Conservation (phyloP, 495 filamentous ascomycete species). For the Talaromyces proteolyticus region DNA sequence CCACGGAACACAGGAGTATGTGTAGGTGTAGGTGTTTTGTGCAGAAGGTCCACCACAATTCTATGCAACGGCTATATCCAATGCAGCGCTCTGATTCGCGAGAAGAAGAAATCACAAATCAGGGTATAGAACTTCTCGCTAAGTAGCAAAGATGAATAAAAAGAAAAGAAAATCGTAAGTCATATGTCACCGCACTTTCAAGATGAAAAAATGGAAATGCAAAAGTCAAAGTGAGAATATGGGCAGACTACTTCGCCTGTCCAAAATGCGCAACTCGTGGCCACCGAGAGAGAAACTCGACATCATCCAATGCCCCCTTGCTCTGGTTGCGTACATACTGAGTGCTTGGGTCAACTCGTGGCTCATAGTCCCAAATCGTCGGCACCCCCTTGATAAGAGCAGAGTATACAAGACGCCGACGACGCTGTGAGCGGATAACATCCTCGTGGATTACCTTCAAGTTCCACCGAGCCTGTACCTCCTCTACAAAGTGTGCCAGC, state of each 20-base stretch:
- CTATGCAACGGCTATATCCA: not conserved
- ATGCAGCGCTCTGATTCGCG: not conserved
- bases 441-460: conserved; percentile 62
- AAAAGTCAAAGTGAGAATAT: conserved; percentile 8
- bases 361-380: conserved; percentile 73
- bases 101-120: not conserved
- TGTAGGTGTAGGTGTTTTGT: no score
- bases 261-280: conserved; percentile 23
- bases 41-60: no score
- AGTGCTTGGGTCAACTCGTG: conserved; percentile 60
- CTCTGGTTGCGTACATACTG: conserved; percentile 56
- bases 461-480: conserved; percentile 67
- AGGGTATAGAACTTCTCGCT: conserved; percentile 2
- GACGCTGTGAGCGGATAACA: conserved; percentile 66
- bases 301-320: conserved; percentile 39
- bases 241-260: not conserved
- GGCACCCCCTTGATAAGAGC: conserved; percentile 66
- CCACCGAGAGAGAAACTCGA: conserved; percentile 42
- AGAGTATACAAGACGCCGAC: conserved; percentile 64
- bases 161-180: conserved; percentile 22
- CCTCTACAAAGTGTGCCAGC: conserved; percentile 55
- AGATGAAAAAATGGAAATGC: conserved; percentile 5
- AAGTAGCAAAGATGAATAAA: not conserved
- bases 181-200: conserved; percentile 15
- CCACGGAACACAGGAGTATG: no score